phyloP scores from a whole-genome alignment of 2,329 filamentous ascomycete genomes.

The Fusarium sororula region DNA sequence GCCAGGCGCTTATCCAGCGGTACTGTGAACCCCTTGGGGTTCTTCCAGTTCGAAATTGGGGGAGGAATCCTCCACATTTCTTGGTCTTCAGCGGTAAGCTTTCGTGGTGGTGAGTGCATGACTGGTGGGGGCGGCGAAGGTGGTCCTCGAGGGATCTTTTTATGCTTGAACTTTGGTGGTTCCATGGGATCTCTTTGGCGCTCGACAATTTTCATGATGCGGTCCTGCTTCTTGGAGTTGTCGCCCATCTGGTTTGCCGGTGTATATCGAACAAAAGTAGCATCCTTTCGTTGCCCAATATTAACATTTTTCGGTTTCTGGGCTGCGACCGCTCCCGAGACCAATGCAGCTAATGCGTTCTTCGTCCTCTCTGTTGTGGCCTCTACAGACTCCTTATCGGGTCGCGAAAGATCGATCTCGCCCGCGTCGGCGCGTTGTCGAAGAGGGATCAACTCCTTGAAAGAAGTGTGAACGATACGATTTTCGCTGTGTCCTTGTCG shows the following conservation, averaged over 20 bases:
- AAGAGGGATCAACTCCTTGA: conserved; percentile 95
- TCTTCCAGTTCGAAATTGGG: conserved; percentile 98
- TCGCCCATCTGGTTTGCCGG: conserved; percentile 97
- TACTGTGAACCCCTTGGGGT: conserved; percentile 97
- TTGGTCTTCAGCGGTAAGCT: conserved; percentile 95
- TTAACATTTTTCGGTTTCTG: conserved; percentile 98
- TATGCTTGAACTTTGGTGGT: conserved; percentile 98
- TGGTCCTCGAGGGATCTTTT: conserved; percentile 94
- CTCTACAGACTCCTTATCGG: conserved; percentile 83
- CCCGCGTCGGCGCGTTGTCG: conserved; percentile 92
- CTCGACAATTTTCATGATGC: conserved; percentile 98
- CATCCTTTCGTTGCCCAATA: conserved; percentile 79
- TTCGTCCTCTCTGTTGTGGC: conserved; percentile 89
- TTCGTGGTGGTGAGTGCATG: conserved; percentile 93
- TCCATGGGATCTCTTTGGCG: conserved; percentile 94
- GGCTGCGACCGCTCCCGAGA: conserved; percentile 85
- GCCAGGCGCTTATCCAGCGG: conserved; percentile 94
- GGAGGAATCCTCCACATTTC: conserved; percentile 92
- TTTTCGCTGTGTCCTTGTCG: conserved; percentile 85
- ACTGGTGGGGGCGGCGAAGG: conserved; percentile 93
- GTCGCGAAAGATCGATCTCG: conserved; percentile 86
- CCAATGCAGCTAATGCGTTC: conserved; percentile 81
- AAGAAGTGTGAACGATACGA: conserved; percentile 90
- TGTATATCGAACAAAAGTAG: conserved; percentile 95
- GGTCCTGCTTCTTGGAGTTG: conserved; percentile 85